phyloP scores from a whole-genome alignment of 2,329 filamentous ascomycete genomes.

The Colletotrichum horii region DNA sequence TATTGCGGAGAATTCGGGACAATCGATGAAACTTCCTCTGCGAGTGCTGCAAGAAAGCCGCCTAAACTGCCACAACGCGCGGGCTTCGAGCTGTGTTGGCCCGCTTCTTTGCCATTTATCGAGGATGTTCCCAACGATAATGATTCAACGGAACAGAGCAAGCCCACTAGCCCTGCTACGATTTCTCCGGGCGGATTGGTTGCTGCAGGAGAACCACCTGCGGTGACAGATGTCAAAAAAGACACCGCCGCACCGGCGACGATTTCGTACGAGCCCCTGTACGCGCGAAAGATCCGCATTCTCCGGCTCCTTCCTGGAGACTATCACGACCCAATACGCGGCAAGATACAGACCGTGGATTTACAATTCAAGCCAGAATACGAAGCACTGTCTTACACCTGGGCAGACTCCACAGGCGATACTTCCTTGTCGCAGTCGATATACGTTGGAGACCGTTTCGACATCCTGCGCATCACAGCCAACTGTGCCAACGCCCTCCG shows the following conservation, averaged over 20 bases:
- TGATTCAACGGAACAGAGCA: neutral
- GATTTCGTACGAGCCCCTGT: neutral
- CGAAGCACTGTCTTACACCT: slow-evolving; percentile 15
- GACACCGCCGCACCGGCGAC: neutral
- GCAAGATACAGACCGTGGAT: neutral
- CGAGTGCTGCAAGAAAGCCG: rapidly evolving
- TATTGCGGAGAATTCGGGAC: neutral
- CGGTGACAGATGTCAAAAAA: neutral
- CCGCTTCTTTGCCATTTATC: neutral
- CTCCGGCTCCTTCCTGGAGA: neutral
- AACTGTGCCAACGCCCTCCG: slow-evolving; percentile 10
- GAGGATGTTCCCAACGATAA: neutral
- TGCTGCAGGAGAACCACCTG: neutral
- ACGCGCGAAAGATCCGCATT: neutral
- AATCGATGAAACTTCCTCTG: neutral
- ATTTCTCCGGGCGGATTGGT: too few relatives aligned
- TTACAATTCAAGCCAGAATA: neutral
- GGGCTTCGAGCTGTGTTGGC: neutral
- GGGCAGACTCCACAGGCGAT: neutral
- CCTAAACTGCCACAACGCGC: neutral
- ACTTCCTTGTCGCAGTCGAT: neutral
- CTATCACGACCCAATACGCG: neutral
- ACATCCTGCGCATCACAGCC: neutral
- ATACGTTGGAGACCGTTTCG: neutral
- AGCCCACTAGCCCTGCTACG: neutral